Conservation (phyloP, 2,329 filamentous ascomycete species). For the Raffaelea ambrosiae region DNA sequence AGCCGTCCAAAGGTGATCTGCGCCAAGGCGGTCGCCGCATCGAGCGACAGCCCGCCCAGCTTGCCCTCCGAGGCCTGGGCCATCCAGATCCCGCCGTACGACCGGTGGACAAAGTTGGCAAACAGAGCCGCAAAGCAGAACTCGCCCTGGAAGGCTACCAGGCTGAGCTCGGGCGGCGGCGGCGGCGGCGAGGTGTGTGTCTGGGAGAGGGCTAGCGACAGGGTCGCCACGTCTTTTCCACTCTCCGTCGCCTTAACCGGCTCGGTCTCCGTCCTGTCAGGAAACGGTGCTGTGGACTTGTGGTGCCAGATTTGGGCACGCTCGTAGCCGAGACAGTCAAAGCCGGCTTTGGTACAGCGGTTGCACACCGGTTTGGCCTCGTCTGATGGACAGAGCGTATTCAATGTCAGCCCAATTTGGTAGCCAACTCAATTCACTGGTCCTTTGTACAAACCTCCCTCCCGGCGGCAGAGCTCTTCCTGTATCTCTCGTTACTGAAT, state of each 20-base stretch:
- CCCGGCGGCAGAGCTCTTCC: too few species aligned
- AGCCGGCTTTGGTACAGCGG: neutral
- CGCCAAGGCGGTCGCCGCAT: neutral
- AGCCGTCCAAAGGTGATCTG: neutral
- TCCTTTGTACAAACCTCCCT: too few species aligned
- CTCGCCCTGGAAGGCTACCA: neutral
- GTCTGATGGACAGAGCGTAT: too few species aligned
- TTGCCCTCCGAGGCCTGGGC: neutral
- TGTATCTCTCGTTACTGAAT: too few species aligned
- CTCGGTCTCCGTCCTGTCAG: neutral
- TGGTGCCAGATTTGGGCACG: conserved; percentile 1
- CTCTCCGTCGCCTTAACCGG: too few species aligned
- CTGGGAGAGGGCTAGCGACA: neutral
- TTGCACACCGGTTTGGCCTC: neutral
- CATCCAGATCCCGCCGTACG: neutral
- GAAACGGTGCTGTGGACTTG: neutral
- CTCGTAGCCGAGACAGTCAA: neutral
- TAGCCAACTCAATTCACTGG: too few species aligned
- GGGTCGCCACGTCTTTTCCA: too few species aligned
- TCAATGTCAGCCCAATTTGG: too few species aligned
- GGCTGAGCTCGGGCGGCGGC: neutral
- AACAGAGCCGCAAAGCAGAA: conserved; percentile 1
- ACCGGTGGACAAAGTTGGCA: conserved; percentile 1
- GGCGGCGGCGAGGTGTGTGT: too few species aligned
- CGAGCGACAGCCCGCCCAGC: neutral